Evolutionary conservation across 371 early-diverging fungal species (phyloP).

Genomic region (Saksenaea vasiformis): DNA sequence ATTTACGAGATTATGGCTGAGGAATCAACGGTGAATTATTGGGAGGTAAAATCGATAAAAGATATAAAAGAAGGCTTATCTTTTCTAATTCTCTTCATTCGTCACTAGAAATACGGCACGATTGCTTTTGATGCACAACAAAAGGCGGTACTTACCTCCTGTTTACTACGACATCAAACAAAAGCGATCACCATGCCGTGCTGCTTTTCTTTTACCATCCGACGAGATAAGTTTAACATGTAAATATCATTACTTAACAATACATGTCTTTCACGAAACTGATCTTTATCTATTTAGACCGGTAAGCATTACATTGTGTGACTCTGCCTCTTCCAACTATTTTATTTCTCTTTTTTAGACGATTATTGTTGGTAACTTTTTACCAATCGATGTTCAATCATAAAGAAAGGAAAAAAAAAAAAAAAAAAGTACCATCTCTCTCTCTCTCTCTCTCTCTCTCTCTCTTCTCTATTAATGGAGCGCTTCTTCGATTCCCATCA

Average conservation of each 20-base stretch:
- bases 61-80: not conserved
- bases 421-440: not conserved
- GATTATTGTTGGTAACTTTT: slow-evolving; percentile 80
- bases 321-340: not conserved
- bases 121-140: slow-evolving; percentile 95
- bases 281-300: slow-evolving; percentile 17
- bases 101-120: slow-evolving; percentile 84
- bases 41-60: slow-evolving; percentile 55
- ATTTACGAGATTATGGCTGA: slow-evolving; percentile 90
- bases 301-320: slow-evolving; percentile 13
- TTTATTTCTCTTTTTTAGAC: slow-evolving; percentile 27
- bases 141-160: slow-evolving; percentile 93
- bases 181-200: slow-evolving; percentile 66
- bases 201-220: slow-evolving; percentile 92
- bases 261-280: not conserved
- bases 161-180: slow-evolving; percentile 65
- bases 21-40: slow-evolving; percentile 79
- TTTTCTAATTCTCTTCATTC: not conserved
- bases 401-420: not conserved
- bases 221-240: slow-evolving; percentile 90
- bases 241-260: not conserved
- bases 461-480: not conserved
- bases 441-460: not conserved
- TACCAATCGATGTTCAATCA: slow-evolving; percentile 62
- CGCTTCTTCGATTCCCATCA: slow-evolving; percentile 45